These are phyloP conservation scores for Microthlaspi erraticum DNA, from an alignment of 345 rosid genomes.

Conservation along the genomic window DNA sequence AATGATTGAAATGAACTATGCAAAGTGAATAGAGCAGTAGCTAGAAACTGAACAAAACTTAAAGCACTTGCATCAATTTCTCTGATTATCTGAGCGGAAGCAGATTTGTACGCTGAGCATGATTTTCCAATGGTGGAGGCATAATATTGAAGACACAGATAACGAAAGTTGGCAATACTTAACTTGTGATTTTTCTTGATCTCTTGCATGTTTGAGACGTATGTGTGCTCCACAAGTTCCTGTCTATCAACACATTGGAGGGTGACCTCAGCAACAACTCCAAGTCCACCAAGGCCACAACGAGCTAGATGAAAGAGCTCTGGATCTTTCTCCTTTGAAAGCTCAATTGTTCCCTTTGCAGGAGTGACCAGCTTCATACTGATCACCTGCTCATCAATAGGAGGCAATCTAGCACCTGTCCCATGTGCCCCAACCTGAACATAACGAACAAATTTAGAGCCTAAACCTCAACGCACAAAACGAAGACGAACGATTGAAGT, in stretches of 20 bases:
- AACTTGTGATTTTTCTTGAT: slow-evolving; percentile 94
- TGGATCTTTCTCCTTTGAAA: slow-evolving; percentile 85
- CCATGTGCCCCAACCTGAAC: slow-evolving; percentile 96
- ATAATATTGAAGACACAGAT: neutral
- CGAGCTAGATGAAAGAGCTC: slow-evolving; percentile 92
- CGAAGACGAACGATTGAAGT: neutral
- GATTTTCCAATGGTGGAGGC: neutral
- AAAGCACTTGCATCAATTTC: slow-evolving; percentile 23
- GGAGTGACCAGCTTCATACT: slow-evolving; percentile 96
- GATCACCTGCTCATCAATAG: slow-evolving; percentile 92
- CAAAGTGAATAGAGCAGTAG: neutral
- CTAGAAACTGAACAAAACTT: slow-evolving; percentile 7
- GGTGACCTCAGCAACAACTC: slow-evolving; percentile 96
- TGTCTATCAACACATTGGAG: slow-evolving; percentile 93
- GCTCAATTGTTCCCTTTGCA: slow-evolving; percentile 87
- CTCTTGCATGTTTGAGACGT: slow-evolving; percentile 69
- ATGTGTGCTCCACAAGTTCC: slow-evolving; percentile 92
- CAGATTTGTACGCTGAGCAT: neutral
- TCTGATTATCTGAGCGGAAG: slow-evolving; percentile 11
- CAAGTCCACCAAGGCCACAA: slow-evolving; percentile 94
- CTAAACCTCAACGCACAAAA: slow-evolving; percentile 6
- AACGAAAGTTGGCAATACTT: slow-evolving; percentile 26
- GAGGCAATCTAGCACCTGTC: slow-evolving; percentile 94
- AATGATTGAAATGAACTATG: slow-evolving; percentile 13
- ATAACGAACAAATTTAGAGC: slow-evolving; percentile 3